Evolutionary conservation across 192 early-diverging fungal species (phyloP).

Genomic region (Diversispora eburnea): DNA sequence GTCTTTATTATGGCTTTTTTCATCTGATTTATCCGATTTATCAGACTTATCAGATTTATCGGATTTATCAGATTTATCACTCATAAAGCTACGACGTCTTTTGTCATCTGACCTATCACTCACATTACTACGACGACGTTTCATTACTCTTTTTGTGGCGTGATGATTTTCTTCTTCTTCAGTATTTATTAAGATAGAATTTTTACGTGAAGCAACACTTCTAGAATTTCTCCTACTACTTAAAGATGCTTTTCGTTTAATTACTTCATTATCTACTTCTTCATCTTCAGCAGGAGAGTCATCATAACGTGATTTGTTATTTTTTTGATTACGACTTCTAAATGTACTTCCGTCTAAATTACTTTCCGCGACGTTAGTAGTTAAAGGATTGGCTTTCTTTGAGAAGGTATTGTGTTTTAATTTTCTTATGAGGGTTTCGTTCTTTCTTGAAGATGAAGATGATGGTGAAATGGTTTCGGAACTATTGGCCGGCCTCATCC

Average conservation of each 20-base stretch:
- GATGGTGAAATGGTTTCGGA: neutral
- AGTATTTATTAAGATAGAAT: neutral
- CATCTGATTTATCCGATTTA: neutral
- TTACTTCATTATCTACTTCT: neutral
- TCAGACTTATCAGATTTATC: neutral
- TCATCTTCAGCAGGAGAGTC: neutral
- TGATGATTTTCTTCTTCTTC: neutral
- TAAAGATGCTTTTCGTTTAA: neutral
- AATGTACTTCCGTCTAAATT: too few species aligned
- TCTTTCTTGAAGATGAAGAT: neutral
- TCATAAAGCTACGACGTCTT: neutral
- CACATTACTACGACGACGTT: neutral
- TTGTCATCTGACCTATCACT: neutral
- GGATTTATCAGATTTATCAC: conserved; percentile 9
- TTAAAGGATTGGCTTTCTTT: too few species aligned
- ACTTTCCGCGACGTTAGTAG: too few species aligned
- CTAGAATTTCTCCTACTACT: neutral
- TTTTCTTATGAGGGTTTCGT: neutral
- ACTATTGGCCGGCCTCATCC: neutral
- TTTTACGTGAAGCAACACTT: neutral
- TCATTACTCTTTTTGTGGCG: neutral
- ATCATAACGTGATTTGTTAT: too few species aligned
- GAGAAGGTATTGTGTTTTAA: neutral
- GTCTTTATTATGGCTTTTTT: neutral
- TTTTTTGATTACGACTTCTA: too few species aligned